Conservation (phyloP, 192 early-diverging fungal species). For the Phycomyces blakesleeanus region DNA sequence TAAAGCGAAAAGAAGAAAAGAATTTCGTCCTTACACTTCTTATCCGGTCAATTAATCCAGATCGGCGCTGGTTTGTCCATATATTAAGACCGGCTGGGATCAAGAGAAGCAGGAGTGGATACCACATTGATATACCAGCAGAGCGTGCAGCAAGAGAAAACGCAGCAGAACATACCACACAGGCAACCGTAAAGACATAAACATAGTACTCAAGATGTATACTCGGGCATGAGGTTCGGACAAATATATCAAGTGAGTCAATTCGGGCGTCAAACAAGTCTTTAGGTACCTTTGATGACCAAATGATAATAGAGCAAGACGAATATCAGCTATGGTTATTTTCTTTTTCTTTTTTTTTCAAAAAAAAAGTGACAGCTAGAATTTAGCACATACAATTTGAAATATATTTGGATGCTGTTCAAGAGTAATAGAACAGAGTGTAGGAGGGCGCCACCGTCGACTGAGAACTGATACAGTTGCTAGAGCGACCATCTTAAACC, state of each 20-base stretch:
- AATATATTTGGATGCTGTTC: not conserved
- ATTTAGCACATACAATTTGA: not conserved
- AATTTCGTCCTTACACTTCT: slow-evolving; percentile 5
- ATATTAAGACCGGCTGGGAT: slow-evolving; percentile 16
- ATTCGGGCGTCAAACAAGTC: slow-evolving; percentile 13
- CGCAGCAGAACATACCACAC: slow-evolving; percentile 16
- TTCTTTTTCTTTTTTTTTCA: no score
- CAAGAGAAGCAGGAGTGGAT: slow-evolving; percentile 17
- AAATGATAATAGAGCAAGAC: not conserved
- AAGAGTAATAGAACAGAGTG: not conserved
- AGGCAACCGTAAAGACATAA: slow-evolving; percentile 7
- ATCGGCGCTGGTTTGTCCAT: slow-evolving; percentile 9
- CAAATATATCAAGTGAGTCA: not conserved
- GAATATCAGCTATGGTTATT: not conserved
- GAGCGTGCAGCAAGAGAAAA: slow-evolving; percentile 24
- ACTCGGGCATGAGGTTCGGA: slow-evolving; percentile 13
- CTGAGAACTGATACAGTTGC: not conserved
- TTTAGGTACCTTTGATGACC: slow-evolving; percentile 8
- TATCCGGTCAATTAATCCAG: slow-evolving; percentile 4
- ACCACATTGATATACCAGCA: slow-evolving; percentile 24
- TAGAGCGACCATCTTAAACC: not conserved
- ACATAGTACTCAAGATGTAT: slow-evolving; percentile 10
- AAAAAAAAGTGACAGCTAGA: not conserved
- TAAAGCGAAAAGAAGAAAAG: not conserved
- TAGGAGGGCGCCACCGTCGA: not conserved